These are phyloP conservation scores for Yarrowia sp. DNA, from an alignment of 805 yeast genomes.

Conservation along the genomic window DNA sequence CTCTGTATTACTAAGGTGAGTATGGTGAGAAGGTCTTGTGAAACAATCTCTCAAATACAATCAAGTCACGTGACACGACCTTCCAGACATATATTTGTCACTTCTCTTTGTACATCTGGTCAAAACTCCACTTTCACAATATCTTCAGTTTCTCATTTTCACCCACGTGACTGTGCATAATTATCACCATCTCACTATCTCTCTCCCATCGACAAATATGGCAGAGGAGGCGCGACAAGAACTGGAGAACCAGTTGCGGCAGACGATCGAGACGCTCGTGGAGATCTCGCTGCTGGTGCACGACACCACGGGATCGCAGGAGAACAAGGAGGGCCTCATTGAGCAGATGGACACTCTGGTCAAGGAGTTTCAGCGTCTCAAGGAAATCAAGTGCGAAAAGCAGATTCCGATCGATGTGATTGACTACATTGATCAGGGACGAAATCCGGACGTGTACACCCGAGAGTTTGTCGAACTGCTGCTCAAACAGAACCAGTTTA, in stretches of 20 bases:
- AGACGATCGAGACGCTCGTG: constrained; percentile 76
- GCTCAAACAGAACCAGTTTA: constrained; percentile 84
- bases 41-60: no score
- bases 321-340: constrained; percentile 67
- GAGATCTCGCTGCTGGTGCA: constrained; percentile 92
- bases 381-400: constrained; percentile 44
- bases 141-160: no score
- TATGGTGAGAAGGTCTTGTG: no score
- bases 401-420: constrained; percentile 77
- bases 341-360: constrained; percentile 45
- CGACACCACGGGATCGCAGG: constrained; percentile 89
- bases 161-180: constrained; percentile 23
- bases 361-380: constrained; percentile 49
- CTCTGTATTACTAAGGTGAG: no score
- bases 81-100: no score
- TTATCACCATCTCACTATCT: background rate
- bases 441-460: constrained; percentile 96
- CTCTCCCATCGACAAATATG: background rate
- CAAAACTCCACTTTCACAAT: no score
- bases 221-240: constrained; percentile 39
- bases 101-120: no score
- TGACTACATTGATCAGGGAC: constrained; percentile 91
- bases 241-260: constrained; percentile 54
- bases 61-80: no score
- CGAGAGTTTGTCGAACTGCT: constrained; percentile 95